Percentiles rank a stretch among this genome's conserved stretches.
phyloP scores from a whole-genome alignment of 2,329 filamentous ascomycete species.

The Monilinia vaccinii-corymbosi region DNA sequence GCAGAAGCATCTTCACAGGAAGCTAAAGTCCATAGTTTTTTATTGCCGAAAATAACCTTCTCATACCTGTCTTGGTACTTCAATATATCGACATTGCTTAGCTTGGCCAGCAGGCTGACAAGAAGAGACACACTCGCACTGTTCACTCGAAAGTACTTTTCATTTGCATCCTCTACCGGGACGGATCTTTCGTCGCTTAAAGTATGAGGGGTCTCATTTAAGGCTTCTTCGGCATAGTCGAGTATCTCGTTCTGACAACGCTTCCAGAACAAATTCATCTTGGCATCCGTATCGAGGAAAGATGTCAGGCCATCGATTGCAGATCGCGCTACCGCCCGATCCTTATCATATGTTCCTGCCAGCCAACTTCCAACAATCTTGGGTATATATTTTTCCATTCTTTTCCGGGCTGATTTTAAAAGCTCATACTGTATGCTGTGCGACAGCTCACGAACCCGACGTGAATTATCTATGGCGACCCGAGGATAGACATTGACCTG shows the following conservation, averaged over 20 bases:
- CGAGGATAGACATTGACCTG: constrained; percentile 82
- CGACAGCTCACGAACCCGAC: constrained; percentile 78
- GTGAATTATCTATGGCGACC: constrained; percentile 79
- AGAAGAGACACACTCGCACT: constrained; percentile 47
- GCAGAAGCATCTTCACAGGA: constrained; percentile 51
- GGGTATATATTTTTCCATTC: constrained; percentile 72
- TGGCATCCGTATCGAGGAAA: constrained; percentile 74
- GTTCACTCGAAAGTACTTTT: constrained; percentile 74
- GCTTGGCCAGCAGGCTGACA: constrained; percentile 41
- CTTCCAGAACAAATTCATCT: constrained; percentile 66
- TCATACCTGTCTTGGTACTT: constrained; percentile 56
- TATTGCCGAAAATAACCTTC: constrained; percentile 55
- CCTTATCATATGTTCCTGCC: constrained; percentile 78
- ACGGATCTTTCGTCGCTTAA: constrained; percentile 85
- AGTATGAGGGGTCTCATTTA: constrained; percentile 70
- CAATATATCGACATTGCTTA: constrained; percentile 43
- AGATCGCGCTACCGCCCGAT: constrained; percentile 65
- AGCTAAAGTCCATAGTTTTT: constrained; percentile 53
- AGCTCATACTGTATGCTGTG: constrained; percentile 63
- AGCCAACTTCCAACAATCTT: constrained; percentile 83
- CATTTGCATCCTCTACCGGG: constrained; percentile 72
- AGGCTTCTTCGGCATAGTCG: constrained; percentile 70
- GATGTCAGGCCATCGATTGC: constrained; percentile 66
- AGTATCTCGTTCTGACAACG: constrained; percentile 74
- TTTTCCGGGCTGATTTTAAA: constrained; percentile 60